Conservation (phyloP, 352 stramenopile species). For the Thalassiosira livingstoniorum region DNA sequence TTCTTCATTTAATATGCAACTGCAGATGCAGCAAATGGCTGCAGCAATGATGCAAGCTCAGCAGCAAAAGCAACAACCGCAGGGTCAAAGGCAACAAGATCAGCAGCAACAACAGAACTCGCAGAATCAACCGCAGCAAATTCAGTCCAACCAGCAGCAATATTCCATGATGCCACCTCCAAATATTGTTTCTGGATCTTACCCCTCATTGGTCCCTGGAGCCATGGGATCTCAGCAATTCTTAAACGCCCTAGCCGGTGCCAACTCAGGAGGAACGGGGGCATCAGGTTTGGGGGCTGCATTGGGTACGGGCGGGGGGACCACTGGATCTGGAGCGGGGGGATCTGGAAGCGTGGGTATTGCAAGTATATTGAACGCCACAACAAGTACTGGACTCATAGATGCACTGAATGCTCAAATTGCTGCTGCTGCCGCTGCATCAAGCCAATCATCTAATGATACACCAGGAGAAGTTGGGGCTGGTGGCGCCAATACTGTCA, state of each 20-base stretch:
- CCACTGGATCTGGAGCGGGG: too few species aligned
- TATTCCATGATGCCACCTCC: slow-evolving; percentile 40
- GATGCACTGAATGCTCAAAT: slow-evolving; percentile 54
- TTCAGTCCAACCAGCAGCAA: slow-evolving; percentile 17
- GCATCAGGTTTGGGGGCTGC: background rate
- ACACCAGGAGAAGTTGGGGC: too few species aligned
- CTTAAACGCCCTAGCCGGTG: slow-evolving; percentile 4
- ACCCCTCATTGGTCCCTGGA: slow-evolving; percentile 34
- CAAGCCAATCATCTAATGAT: slow-evolving; percentile 24
- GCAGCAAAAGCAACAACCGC: slow-evolving; percentile 11
- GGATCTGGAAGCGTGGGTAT: background rate
- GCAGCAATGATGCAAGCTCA: slow-evolving; percentile 14
- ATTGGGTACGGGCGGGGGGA: background rate
- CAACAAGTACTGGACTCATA: slow-evolving; percentile 33
- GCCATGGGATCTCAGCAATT: slow-evolving; percentile 36
- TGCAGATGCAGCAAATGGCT: slow-evolving; percentile 47
- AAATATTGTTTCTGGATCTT: background rate
- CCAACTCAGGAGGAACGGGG: background rate
- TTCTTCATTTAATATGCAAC: background rate
- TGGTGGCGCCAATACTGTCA: background rate
- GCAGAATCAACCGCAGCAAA: too few species aligned
- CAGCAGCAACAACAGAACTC: slow-evolving; percentile 23
- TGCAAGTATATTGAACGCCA: slow-evolving; percentile 12
- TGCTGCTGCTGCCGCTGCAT: slow-evolving; percentile 2
- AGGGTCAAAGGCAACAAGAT: slow-evolving; percentile 27